These are phyloP conservation scores for Alternaria sp. DNA, from an alignment of 2,329 filamentous ascomycete genomes.

Conservation along the genomic window DNA sequence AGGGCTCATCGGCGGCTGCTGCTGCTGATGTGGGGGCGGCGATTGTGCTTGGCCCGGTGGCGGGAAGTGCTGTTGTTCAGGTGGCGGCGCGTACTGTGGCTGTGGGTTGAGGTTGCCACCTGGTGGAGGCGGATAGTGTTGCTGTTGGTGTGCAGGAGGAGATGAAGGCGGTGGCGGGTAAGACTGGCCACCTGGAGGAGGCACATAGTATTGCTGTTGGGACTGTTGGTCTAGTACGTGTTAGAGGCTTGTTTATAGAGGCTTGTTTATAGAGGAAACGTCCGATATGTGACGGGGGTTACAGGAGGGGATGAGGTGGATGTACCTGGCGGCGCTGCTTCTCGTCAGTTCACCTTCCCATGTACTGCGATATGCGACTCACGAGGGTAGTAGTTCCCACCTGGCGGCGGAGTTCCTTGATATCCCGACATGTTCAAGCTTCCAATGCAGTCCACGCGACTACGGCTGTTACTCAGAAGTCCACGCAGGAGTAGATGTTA, in stretches of 20 bases:
- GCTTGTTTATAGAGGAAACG: neutral
- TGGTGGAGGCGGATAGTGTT: constrained; percentile 48
- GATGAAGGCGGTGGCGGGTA: constrained; percentile 50
- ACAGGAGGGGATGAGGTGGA: neutral
- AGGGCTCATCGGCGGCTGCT: constrained; percentile 35
- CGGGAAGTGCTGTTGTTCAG: constrained; percentile 42
- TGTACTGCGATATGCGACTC: constrained; percentile 19
- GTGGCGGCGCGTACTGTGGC: constrained; percentile 47
- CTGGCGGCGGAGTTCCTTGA: constrained; percentile 44
- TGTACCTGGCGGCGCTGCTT: constrained; percentile 46
- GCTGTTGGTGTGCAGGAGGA: constrained; percentile 42
- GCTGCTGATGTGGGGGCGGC: constrained; percentile 23
- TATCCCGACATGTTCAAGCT: constrained; percentile 42
- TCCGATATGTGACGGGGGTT: neutral
- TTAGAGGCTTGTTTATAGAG: constrained; percentile 11
- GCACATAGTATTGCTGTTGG: constrained; percentile 52
- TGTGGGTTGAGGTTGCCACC: constrained; percentile 16
- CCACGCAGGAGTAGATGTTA: neutral
- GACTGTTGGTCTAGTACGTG: constrained; percentile 34
- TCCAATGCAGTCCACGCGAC: neutral
- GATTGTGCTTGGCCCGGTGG: constrained; percentile 36
- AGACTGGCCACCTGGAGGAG: constrained; percentile 46
- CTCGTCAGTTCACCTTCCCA: constrained; percentile 22
- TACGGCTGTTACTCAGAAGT: neutral
- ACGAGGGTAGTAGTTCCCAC: constrained; percentile 51